These are phyloP conservation scores for Fraxinus latifolia DNA, from an alignment of 305 asterid species.

Conservation along the genomic window DNA sequence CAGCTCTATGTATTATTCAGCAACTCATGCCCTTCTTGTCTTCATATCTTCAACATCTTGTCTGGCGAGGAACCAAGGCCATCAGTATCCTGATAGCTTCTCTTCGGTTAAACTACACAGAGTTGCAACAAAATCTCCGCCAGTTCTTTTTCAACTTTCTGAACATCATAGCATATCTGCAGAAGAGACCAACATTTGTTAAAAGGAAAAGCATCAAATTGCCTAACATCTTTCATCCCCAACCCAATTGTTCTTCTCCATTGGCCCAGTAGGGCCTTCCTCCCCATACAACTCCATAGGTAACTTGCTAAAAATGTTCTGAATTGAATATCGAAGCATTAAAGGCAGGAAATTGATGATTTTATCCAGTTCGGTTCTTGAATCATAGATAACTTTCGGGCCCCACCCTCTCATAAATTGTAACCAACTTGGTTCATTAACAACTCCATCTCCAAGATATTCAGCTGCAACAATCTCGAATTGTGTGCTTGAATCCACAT, in stretches of 20 bases:
- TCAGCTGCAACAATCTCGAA: slow-evolving; percentile 80
- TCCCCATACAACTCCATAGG: slow-evolving; percentile 77
- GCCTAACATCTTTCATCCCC: slow-evolving; percentile 81
- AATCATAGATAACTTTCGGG: slow-evolving; percentile 60
- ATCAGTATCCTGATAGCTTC: neutral
- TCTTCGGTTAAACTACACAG: neutral
- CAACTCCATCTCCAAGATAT: slow-evolving; percentile 61
- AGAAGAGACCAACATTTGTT: neutral
- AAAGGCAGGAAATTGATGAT: slow-evolving; percentile 50
- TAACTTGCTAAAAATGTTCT: slow-evolving; percentile 44
- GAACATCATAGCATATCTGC: neutral
- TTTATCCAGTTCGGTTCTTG: slow-evolving; percentile 58
- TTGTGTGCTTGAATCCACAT: slow-evolving; percentile 63
- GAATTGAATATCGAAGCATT: slow-evolving; percentile 37
- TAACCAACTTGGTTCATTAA: slow-evolving; percentile 69
- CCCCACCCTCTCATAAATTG: slow-evolving; percentile 90
- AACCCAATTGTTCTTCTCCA: slow-evolving; percentile 93
- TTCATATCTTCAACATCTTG: neutral
- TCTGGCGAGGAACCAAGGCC: neutral
- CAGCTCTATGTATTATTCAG: neutral
- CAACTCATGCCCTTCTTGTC: slow-evolving; percentile 3
- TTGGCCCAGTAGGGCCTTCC: slow-evolving; percentile 90
- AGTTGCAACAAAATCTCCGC: neutral
- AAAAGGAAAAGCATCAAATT: neutral
- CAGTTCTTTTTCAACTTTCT: neutral